Evolutionary conservation across 2,329 filamentous ascomycete species (phyloP).

Genomic region (Dactylonectria macrodidyma): DNA sequence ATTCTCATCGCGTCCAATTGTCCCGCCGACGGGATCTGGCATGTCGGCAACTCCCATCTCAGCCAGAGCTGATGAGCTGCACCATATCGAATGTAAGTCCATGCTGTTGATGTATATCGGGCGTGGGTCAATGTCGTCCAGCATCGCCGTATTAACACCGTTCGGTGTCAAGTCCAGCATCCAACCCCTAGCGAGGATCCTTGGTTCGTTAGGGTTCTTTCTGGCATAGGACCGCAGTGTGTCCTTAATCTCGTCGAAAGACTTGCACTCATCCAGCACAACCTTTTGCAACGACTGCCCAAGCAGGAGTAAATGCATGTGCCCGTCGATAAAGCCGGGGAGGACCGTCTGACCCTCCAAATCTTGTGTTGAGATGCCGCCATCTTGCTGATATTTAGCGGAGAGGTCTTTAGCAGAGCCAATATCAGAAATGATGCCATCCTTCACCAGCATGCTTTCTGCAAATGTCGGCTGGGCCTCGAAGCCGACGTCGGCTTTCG

Average conservation of each 20-base stretch:
- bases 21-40: constrained; percentile 58
- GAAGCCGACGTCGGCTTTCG: constrained; percentile 12
- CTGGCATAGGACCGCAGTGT: constrained; percentile 58
- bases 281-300: constrained; percentile 63
- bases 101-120: constrained; percentile 62
- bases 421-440: constrained; percentile 16
- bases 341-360: constrained; percentile 49
- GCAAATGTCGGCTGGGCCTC: constrained; percentile 22
- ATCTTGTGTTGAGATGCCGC: constrained; percentile 6
- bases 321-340: constrained; percentile 65
- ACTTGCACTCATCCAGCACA: constrained; percentile 57
- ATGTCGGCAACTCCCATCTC: constrained; percentile 57
- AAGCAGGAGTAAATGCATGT: constrained; percentile 64
- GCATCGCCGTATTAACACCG: constrained; percentile 55
- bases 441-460: constrained; percentile 23
- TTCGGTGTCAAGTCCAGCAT: constrained; percentile 61
- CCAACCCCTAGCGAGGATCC: constrained; percentile 60
- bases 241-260: constrained; percentile 59
- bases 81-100: constrained; percentile 62
- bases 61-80: constrained; percentile 59
- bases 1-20: constrained; percentile 56
- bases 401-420: not conserved
- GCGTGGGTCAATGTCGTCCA: constrained; percentile 60
- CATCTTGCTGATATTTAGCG: not conserved
- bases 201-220: constrained; percentile 54